Evolutionary conservation across 2,329 filamentous ascomycete species (phyloP), one percentile per base, ranked within the genome.

Genomic region (Talaromyces pinophilus): DNA sequence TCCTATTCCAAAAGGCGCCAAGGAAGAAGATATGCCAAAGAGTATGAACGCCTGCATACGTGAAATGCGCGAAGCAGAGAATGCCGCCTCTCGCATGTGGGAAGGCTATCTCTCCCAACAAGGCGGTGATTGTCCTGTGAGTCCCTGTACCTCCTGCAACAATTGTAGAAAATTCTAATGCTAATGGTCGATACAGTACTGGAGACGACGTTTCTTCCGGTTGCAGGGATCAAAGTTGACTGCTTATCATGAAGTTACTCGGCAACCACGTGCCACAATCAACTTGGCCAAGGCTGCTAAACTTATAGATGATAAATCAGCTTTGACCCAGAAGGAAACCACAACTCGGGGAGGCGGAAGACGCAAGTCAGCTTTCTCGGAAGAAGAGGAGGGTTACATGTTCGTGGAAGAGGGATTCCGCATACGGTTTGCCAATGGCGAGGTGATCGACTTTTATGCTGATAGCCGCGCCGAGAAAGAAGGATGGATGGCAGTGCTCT

Each of bases 371-470:
- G 95, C 92, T 11, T 99, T 99, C 78, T 93, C 94, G 1, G 95
- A 98, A 79, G 95, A 99, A 71, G 95, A 99, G 80, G 95, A 99
- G 77, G 95, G 95, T 50, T 99, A 99, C 83, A 97, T 97, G 91
- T 99, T 99, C 77, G 94, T 99, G 63, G 95, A 99, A 78, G 95
- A 99, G 77, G 95, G 95, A 2, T 99, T 99, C 89, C 92, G 95
- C 48, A 96, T 99, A 77, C 92, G 94, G 66, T 99, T 99, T 80
- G 96, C 92, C 77, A 99, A 99, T 74, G 95, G 95, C 68, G 95
- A 99, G 81, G 89, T 97, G 69, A 99, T 99, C 76, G 94, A 98
- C 82, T 98, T 98, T 78, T 98, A 99, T 76, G 95, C 94, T 74
- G 94, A 98, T 79, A 93, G 88, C 38, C 87, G 89, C 1, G 87